phyloP scores from a whole-genome alignment of 139 green algal genomes.

The Ettlia oleoabundans region DNA sequence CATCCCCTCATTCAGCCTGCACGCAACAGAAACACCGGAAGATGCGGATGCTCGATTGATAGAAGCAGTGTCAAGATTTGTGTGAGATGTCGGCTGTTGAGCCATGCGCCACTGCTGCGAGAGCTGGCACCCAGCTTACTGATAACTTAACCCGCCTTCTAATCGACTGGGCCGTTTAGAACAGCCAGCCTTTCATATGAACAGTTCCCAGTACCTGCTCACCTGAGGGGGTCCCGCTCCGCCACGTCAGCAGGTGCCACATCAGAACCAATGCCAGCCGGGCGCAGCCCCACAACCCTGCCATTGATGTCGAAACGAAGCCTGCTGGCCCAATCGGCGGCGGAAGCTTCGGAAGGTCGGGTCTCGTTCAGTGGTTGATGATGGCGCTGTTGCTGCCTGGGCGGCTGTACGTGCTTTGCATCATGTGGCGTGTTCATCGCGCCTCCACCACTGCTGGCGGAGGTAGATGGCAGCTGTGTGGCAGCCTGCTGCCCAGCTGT shows the following conservation, averaged over 20 bases:
- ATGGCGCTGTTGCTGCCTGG: background rate
- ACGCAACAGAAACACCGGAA: background rate
- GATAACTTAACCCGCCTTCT: no score
- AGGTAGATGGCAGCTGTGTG: background rate
- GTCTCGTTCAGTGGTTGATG: no score
- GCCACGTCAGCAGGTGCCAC: conserved; percentile 23
- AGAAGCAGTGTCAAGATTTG: background rate
- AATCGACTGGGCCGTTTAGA: no score
- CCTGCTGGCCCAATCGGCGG: background rate
- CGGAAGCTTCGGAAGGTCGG: background rate
- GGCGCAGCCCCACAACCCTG: background rate
- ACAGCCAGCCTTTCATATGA: no score
- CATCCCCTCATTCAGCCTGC: background rate
- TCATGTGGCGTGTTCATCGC: background rate
- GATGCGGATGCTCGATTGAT: background rate
- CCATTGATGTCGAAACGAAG: conserved; percentile 38
- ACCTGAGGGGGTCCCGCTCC: conserved; percentile 30
- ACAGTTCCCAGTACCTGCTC: no score
- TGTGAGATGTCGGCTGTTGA: no score
- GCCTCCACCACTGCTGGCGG: background rate
- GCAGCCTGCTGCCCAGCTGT: background rate
- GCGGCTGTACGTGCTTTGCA: background rate
- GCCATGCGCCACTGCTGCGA: no score
- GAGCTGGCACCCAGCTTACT: no score
- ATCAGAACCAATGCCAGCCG: background rate